A percentile compares a stretch with the other conserved stretches of the same genome.
phyloP scores from a whole-genome alignment of 495 filamentous ascomycete species.

The Penicillium coprophilum region DNA sequence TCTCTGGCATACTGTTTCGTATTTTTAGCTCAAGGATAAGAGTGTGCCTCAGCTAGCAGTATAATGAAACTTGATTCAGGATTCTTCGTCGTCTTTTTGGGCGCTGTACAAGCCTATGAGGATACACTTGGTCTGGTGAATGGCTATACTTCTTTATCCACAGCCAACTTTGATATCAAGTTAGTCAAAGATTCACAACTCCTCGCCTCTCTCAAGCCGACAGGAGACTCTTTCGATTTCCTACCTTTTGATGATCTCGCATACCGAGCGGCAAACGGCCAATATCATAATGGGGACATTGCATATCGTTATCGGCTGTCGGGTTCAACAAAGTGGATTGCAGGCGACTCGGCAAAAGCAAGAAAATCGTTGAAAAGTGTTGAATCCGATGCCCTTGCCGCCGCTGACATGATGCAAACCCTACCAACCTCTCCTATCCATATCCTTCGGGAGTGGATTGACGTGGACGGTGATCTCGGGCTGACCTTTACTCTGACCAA shows the following conservation, averaged over 20 bases:
- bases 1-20: background rate
- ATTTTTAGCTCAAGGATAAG: background rate
- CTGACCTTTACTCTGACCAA: constrained; percentile 48
- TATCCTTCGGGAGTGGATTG: background rate
- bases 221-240: constrained; percentile 44
- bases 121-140: background rate
- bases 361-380: constrained; percentile 30
- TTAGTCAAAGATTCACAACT: constrained; percentile 34
- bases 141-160: background rate
- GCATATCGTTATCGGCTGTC: background rate
- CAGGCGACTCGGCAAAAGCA: constrained; percentile 37
- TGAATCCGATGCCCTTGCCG: constrained; percentile 23
- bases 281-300: background rate
- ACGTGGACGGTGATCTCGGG: background rate
- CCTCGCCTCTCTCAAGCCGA: constrained; percentile 44
- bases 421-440: constrained; percentile 19
- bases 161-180: constrained; percentile 36
- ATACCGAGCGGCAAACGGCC: background rate
- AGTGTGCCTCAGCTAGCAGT: background rate
- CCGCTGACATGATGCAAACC: constrained; percentile 35
- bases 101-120: background rate
- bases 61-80: background rate
- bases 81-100: background rate
- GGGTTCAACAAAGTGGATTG: constrained; percentile 1
- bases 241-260: constrained; percentile 45